These are phyloP conservation scores for Penicillium sumatraense DNA, from an alignment of 2,329 filamentous ascomycete species.

Conservation along the genomic window DNA sequence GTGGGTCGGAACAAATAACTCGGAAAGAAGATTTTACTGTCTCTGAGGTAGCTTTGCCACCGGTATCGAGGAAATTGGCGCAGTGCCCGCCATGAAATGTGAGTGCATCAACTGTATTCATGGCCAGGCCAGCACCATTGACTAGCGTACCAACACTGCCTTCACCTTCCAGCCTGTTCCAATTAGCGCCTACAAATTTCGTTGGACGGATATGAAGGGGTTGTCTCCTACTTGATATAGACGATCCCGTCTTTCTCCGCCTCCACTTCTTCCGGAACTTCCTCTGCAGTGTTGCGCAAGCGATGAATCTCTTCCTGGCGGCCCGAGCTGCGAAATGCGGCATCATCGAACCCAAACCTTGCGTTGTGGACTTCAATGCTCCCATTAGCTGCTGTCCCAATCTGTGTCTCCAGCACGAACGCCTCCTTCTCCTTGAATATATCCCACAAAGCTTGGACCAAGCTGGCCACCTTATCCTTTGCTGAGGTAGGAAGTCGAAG, in stretches of 20 bases:
- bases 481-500: conserved; percentile 58
- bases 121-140: conserved; percentile 86
- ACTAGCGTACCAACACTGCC: conserved; percentile 80
- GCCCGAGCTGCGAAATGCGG: conserved; percentile 65
- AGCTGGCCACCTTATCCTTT: conserved; percentile 49
- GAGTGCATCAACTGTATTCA: conserved; percentile 88
- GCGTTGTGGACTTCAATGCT: conserved; percentile 58
- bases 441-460: conserved; percentile 60
- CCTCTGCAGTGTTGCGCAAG: conserved; percentile 56
- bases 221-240: conserved; percentile 65
- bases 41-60: conserved; percentile 81
- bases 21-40: conserved; percentile 80
- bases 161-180: conserved; percentile 48
- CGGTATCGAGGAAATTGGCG: conserved; percentile 87
- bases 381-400: conserved; percentile 49
- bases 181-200: not conserved
- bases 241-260: conserved; percentile 76
- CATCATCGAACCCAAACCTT: conserved; percentile 71
- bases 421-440: conserved; percentile 70
- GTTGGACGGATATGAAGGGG: no score
- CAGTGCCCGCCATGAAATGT: conserved; percentile 68
- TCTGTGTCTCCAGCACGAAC: conserved; percentile 60
- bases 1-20: conserved; percentile 70
- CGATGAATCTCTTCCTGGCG: conserved; percentile 65
- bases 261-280: conserved; percentile 63